phyloP scores from a whole-genome alignment of 768 basidiomycete genomes.

The Imleria badia region DNA sequence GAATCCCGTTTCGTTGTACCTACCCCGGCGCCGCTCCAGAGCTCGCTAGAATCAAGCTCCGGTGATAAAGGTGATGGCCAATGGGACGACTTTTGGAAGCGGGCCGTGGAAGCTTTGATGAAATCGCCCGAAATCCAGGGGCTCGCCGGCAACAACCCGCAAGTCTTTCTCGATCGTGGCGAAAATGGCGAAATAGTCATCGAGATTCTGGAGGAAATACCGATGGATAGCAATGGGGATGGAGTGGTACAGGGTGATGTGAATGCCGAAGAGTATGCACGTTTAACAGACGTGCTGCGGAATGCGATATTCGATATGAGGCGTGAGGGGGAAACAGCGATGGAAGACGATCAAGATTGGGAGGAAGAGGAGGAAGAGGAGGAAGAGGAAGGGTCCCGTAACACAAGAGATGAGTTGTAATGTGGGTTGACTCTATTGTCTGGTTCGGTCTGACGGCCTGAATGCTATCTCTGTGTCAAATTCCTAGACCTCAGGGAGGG shows the following conservation, averaged over 20 bases:
- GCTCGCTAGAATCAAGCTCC: slow-evolving; percentile 16
- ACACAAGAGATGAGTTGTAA: slow-evolving; percentile 34
- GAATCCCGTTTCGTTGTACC: slow-evolving; percentile 49
- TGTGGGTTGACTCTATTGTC: slow-evolving; percentile 23
- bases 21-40: slow-evolving; percentile 21
- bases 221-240: slow-evolving; percentile 31
- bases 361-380: slow-evolving; percentile 35
- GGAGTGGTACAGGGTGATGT: slow-evolving; percentile 27
- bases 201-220: slow-evolving; percentile 46
- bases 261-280: slow-evolving; percentile 41
- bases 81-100: slow-evolving; percentile 28
- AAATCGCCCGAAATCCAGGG: slow-evolving; percentile 32
- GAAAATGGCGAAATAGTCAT: slow-evolving; percentile 44
- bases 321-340: slow-evolving; percentile 30
- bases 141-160: slow-evolving; percentile 28
- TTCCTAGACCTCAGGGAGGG: slow-evolving; percentile 3
- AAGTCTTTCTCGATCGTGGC: slow-evolving; percentile 43
- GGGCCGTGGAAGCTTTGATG: slow-evolving; percentile 29
- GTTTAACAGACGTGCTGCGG: slow-evolving; percentile 50
- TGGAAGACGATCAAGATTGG: slow-evolving; percentile 19
- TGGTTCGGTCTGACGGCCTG: slow-evolving; percentile 12
- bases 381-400: slow-evolving; percentile 31
- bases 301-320: slow-evolving; percentile 53
- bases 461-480: slow-evolving; percentile 14
- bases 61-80: slow-evolving; percentile 17